Percentiles rank a stretch among this genome's conserved stretches.
Conservation (phyloP, 2,329 filamentous ascomycete genomes). For the Didymellaceae sp. region DNA sequence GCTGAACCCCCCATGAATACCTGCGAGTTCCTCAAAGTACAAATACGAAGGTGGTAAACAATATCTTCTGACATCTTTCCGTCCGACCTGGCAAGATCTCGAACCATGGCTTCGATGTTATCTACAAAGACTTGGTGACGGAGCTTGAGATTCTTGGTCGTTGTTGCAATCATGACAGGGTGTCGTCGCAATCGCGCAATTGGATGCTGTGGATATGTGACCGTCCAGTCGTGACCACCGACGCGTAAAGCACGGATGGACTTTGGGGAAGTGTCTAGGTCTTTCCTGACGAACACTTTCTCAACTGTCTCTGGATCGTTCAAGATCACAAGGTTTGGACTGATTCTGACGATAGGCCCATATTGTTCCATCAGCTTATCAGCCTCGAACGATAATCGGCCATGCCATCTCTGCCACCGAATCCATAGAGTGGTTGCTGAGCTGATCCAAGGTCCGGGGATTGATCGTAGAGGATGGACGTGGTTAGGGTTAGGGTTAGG, state of each 20-base stretch:
- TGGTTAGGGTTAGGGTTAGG: too few species aligned
- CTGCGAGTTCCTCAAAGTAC: conserved; percentile 27
- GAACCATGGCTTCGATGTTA: conserved; percentile 27
- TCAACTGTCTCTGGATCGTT: conserved; percentile 27
- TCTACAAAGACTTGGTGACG: conserved; percentile 21
- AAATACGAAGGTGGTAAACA: conserved; percentile 28
- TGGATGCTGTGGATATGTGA: conserved; percentile 30
- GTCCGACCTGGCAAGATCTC: conserved; percentile 17
- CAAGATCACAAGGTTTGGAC: conserved; percentile 26
- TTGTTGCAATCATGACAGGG: conserved; percentile 30
- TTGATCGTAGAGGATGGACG: conserved; percentile 20
- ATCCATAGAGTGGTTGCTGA: conserved; percentile 27
- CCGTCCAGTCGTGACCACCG: conserved; percentile 30
- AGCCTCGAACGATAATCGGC: conserved; percentile 25
- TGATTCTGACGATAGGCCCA: conserved; percentile 28
- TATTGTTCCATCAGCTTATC: conserved; percentile 28
- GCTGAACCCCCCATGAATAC: conserved; percentile 28
- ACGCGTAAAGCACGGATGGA: conserved; percentile 28
- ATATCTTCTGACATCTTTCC: conserved; percentile 27
- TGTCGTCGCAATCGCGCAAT: conserved; percentile 24
- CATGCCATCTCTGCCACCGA: conserved; percentile 29
- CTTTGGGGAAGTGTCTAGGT: conserved; percentile 27
- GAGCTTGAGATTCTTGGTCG: conserved; percentile 27
- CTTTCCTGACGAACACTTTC: conserved; percentile 25
- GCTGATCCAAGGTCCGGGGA: conserved; percentile 28